Conservation (phyloP, 2,329 filamentous ascomycete genomes). For the Zarea fungicola region DNA sequence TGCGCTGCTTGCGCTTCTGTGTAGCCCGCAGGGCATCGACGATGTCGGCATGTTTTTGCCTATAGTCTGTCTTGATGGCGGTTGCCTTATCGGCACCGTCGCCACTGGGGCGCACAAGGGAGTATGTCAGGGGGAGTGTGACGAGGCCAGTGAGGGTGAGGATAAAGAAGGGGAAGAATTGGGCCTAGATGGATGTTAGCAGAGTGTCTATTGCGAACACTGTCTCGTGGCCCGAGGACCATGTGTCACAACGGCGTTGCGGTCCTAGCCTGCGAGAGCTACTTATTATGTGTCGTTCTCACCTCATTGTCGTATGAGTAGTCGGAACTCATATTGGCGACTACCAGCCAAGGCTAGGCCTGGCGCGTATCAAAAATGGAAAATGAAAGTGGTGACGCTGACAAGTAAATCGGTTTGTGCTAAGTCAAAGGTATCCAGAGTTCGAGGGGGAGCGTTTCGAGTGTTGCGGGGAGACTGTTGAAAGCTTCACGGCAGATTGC, state of each 20-base stretch:
- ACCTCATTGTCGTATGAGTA: conserved; percentile 98
- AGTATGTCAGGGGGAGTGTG: conserved; percentile 86
- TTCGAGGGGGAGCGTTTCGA: not conserved
- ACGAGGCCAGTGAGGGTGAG: conserved; percentile 83
- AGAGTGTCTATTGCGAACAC: not conserved
- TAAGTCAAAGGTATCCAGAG: not conserved
- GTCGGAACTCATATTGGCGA: conserved; percentile 74
- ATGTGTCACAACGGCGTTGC: not conserved
- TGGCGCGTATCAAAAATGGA: conserved; percentile 2
- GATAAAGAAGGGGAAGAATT: conserved; percentile 99
- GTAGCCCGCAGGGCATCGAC: conserved; percentile 77
- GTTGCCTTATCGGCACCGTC: conserved; percentile 75
- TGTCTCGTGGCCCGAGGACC: not conserved
- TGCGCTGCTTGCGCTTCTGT: conserved; percentile 85
- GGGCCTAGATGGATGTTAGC: conserved; percentile 52
- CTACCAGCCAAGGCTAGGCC: conserved; percentile 32
- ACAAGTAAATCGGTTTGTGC: not conserved
- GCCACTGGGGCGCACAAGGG: conserved; percentile 71
- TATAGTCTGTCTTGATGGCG: conserved; percentile 76
- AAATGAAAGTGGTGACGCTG: not conserved
- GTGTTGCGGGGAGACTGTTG: not conserved
- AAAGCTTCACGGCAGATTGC: not conserved
- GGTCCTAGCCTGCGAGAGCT: not conserved
- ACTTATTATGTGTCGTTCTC: conserved; percentile 17
- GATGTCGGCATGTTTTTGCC: conserved; percentile 74